A percentile compares a stretch with the other conserved stretches of the same genome.
Conservation (phyloP, 2,329 filamentous ascomycete genomes). For the Pseudogymnoascus sp. region DNA sequence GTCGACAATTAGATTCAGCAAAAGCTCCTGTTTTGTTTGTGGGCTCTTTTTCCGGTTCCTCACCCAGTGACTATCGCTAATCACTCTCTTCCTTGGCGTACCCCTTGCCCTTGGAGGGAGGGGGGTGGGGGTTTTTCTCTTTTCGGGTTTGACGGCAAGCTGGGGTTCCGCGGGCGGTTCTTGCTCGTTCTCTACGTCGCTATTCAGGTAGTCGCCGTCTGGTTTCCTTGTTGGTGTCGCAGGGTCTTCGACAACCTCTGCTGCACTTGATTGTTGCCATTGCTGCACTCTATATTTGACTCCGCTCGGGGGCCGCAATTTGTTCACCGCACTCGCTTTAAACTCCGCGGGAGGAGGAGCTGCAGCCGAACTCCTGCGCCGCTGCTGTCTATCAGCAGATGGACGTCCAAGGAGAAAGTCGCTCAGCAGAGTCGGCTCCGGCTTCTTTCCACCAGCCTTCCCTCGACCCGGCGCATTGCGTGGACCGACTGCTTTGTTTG, state of each 20-base stretch:
- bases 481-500: slow-evolving; percentile 19
- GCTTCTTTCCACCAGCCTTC: slow-evolving; percentile 19
- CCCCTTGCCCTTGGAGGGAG: slow-evolving; percentile 2
- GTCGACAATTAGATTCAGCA: neutral
- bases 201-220: slow-evolving; percentile 31
- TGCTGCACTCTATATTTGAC: slow-evolving; percentile 72
- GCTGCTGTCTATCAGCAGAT: slow-evolving; percentile 45
- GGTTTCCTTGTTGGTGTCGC: slow-evolving; percentile 46
- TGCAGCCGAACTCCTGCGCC: slow-evolving; percentile 51
- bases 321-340: slow-evolving; percentile 46
- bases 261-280: slow-evolving; percentile 75
- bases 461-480: slow-evolving; percentile 23
- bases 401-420: slow-evolving; percentile 53
- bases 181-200: neutral
- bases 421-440: slow-evolving; percentile 42
- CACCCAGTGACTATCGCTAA: slow-evolving; percentile 89
- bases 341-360: slow-evolving; percentile 43
- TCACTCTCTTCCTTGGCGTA: slow-evolving; percentile 75
- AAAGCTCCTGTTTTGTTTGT: neutral
- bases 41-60: slow-evolving; percentile 34
- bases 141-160: slow-evolving; percentile 10
- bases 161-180: neutral
- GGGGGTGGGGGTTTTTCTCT: slow-evolving; percentile 2
- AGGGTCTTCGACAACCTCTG: slow-evolving; percentile 48
- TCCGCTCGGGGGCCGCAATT: slow-evolving; percentile 54